phyloP scores from a whole-genome alignment of 2,329 filamentous ascomycete genomes.

The Myriosclerotinia scirpicola region DNA sequence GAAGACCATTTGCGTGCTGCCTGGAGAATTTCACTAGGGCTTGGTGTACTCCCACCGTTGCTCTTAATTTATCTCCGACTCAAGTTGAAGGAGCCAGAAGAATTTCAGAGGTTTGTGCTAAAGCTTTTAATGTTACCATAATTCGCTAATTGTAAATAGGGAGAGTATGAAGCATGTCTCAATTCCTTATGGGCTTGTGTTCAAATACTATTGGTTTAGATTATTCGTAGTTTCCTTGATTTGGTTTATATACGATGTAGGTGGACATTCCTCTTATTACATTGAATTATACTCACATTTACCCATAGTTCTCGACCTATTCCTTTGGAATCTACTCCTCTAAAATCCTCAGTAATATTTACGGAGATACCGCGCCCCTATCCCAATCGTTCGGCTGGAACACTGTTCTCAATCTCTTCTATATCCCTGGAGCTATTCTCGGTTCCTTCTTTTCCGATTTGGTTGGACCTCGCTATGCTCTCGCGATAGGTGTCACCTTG shows the following conservation, averaged over 20 bases:
- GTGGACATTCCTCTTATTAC: constrained; percentile 31
- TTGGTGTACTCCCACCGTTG: constrained; percentile 76
- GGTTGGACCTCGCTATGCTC: constrained; percentile 73
- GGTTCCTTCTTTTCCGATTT: constrained; percentile 77
- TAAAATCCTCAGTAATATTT: constrained; percentile 67
- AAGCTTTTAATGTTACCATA: neutral
- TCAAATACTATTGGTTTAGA: constrained; percentile 71
- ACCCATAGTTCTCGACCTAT: constrained; percentile 69
- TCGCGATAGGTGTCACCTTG: constrained; percentile 66
- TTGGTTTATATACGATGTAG: constrained; percentile 80
- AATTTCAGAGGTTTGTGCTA: constrained; percentile 54
- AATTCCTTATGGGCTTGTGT: constrained; percentile 56
- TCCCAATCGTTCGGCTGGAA: constrained; percentile 87
- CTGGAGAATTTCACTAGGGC: constrained; percentile 78
- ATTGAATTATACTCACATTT: constrained; percentile 28
- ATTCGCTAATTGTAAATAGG: constrained; percentile 28
- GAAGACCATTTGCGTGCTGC: constrained; percentile 65
- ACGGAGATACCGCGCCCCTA: constrained; percentile 58
- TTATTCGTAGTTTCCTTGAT: constrained; percentile 69
- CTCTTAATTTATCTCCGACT: constrained; percentile 69
- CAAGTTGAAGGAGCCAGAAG: constrained; percentile 75
- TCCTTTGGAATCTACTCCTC: constrained; percentile 84
- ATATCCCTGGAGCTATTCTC: constrained; percentile 76
- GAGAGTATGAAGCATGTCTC: constrained; percentile 44
- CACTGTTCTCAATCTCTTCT: constrained; percentile 84